Evolutionary conservation across 75 land plant genomes (phyloP).

Genomic region (Picea glauca): DNA sequence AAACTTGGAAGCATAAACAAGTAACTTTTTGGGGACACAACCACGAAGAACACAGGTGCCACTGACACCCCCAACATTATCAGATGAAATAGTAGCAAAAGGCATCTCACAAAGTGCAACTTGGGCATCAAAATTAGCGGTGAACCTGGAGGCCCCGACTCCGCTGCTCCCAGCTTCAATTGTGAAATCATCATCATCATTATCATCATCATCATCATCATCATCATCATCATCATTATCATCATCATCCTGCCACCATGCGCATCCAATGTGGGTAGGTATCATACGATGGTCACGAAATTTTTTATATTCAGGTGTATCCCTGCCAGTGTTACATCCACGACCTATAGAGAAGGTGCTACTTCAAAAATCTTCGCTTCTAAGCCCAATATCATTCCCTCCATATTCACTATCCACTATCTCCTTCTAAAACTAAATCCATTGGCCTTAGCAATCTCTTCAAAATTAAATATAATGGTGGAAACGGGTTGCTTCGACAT

Average conservation of each 20-base stretch:
- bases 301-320: constrained; percentile 27
- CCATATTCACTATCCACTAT: constrained; percentile 17
- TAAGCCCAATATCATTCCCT: constrained; percentile 2
- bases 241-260: constrained; percentile 2
- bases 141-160: too few species aligned
- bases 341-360: constrained; percentile 22
- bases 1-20: constrained; percentile 2
- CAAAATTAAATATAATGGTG: constrained; percentile 16
- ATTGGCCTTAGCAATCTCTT: constrained; percentile 12
- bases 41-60: constrained; percentile 83
- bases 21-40: constrained; percentile 94
- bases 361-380: constrained; percentile 36
- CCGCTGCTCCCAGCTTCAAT: background rate
- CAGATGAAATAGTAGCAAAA: too few species aligned
- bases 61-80: too few species aligned
- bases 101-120: background rate
- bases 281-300: constrained; percentile 9
- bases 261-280: constrained; percentile 28
- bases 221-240: too few species aligned
- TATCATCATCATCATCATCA: too few species aligned
- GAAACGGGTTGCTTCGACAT: background rate
- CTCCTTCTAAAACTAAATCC: constrained; percentile 16
- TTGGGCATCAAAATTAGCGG: too few species aligned
- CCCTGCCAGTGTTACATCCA: constrained; percentile 32
- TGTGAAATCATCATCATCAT: too few species aligned